Base-by-base conservation (phyloP, 768 basidiomycete genomes). In the Phaeotremella skinneri region DNA sequence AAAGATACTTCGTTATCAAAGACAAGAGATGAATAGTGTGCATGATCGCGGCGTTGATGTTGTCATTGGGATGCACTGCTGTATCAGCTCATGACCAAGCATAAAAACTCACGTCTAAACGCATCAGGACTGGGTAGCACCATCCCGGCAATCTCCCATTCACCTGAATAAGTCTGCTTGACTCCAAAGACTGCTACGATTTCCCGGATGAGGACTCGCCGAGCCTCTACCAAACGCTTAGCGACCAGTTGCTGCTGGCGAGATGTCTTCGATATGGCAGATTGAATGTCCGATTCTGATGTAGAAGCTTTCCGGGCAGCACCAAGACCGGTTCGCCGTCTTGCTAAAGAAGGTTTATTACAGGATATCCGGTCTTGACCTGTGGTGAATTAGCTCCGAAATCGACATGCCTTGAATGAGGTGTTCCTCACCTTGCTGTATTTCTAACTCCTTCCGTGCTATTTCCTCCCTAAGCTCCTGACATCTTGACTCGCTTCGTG, bases 1-100 rank as follows among this genome's bases (percentile, higher is more conserved):
- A 67, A 23, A 76, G 68, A 52, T 76, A 76, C 2, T 37, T 32
- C 4, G 73, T 72, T 59, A 76, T 37, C 14, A 73, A 64, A n/a
- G 52, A 54, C 23, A 73, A 55, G 3, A 76, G 65, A 55, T 76
- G 75, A 29, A 73, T 32, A 14, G 59, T 62, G 45, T 76, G 75
- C 2, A 53, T 34, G 0, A 76, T 32, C 1, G 67, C 67, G 16
- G 66, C 75, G 49, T 74, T 76, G 47, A 74, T 50, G 26, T 53
- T 55, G 20, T 53, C 43, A 3, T 65, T 62, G 4, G 64, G 55
- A 41, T 68, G 48, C 3, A 57, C 74, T 75, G 34, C 2, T 9
- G 27, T 2, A 56, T 56, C 37, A 59, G 47, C 20, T 7, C 25
- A 23, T 17, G 30, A 11, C 9, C 20, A 2, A 11, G 21, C 13